Evolutionary conservation across 1,139 yeast species (phyloP).

Genomic region (Hyphopichia khmerensis): DNA sequence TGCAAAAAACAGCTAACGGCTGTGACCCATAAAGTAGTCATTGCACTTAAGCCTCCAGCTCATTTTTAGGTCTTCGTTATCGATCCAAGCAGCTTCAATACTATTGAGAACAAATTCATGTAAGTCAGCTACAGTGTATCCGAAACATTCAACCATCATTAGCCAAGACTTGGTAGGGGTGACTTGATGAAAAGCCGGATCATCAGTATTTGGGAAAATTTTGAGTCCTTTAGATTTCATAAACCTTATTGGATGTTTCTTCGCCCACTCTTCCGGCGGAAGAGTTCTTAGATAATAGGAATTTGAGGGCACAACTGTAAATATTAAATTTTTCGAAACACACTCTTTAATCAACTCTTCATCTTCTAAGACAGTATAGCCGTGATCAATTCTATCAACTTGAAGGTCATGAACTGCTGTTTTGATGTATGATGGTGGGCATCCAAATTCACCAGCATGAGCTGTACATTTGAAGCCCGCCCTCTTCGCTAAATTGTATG

Average conservation of each 20-base stretch:
- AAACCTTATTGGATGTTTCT: conserved; percentile 19
- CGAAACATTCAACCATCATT: conserved; percentile 23
- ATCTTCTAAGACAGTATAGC: conserved; percentile 21
- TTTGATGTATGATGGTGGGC: conserved; percentile 18
- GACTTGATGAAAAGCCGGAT: conserved; percentile 21
- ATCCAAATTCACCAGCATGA: conserved; percentile 23
- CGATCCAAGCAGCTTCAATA: background rate
- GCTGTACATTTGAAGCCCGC: conserved; percentile 19
- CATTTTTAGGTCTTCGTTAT: background rate
- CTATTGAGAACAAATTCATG: conserved; percentile 15
- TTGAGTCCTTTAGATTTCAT: conserved; percentile 19
- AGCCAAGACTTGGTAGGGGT: conserved; percentile 21
- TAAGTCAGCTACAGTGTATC: conserved; percentile 13
- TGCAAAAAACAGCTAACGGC: too few relatives aligned
- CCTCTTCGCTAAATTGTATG: conserved; percentile 15
- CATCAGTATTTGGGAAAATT: conserved; percentile 24
- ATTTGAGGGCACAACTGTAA: conserved; percentile 24
- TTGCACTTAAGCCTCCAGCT: background rate
- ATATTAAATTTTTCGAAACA: conserved; percentile 10
- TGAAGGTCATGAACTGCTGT: conserved; percentile 14
- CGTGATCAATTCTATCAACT: conserved; percentile 22
- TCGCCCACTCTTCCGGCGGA: conserved; percentile 20
- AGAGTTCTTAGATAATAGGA: conserved; percentile 20
- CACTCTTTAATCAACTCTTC: conserved; percentile 15
- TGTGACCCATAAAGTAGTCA: too few relatives aligned